Evolutionary conservation across 2,329 filamentous ascomycete species (phyloP).

Genomic region (Capronia americana): DNA sequence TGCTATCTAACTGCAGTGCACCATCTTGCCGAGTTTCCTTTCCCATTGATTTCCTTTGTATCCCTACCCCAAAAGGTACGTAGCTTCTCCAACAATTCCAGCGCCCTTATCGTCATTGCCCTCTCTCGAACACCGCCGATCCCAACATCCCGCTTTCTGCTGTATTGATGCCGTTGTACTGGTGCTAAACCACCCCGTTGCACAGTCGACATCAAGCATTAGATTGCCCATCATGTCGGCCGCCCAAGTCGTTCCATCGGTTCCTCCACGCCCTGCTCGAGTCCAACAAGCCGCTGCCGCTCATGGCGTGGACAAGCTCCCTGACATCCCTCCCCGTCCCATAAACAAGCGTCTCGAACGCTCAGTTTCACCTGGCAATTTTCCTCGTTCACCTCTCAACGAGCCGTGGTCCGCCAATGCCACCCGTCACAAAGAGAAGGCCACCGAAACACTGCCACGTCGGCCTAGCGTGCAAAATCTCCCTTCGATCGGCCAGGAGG

Average conservation of each 20-base stretch:
- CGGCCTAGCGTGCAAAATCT: conserved; percentile 75
- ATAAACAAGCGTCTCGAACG: conserved; percentile 69
- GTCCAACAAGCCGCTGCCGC: conserved; percentile 54
- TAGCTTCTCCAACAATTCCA: conserved; percentile 25
- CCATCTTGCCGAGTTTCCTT: conserved; percentile 12
- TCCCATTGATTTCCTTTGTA: conserved; percentile 19
- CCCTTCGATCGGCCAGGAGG: conserved; percentile 87
- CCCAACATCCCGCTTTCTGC: conserved; percentile 12
- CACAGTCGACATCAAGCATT: conserved; percentile 38
- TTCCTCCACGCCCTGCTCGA: conserved; percentile 69
- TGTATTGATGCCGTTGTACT: conserved; percentile 5
- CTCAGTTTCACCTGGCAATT: conserved; percentile 78
- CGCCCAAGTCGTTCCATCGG: conserved; percentile 57
- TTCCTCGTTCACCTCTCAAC: conserved; percentile 85
- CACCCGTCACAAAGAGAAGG: conserved; percentile 43
- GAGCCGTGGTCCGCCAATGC: conserved; percentile 59
- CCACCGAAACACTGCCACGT: conserved; percentile 57
- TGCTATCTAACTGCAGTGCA: conserved; percentile 3
- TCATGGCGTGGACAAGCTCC: conserved; percentile 59
- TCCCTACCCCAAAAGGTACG: conserved; percentile 29
- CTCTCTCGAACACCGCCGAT: conserved; percentile 8
- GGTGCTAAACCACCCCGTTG: not conserved
- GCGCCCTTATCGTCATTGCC: conserved; percentile 20
- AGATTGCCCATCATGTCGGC: conserved; percentile 47
- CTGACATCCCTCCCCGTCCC: conserved; percentile 81